Base-by-base conservation (phyloP, 2,329 filamentous ascomycete species). In the Elsinoe necatrix region DNA sequence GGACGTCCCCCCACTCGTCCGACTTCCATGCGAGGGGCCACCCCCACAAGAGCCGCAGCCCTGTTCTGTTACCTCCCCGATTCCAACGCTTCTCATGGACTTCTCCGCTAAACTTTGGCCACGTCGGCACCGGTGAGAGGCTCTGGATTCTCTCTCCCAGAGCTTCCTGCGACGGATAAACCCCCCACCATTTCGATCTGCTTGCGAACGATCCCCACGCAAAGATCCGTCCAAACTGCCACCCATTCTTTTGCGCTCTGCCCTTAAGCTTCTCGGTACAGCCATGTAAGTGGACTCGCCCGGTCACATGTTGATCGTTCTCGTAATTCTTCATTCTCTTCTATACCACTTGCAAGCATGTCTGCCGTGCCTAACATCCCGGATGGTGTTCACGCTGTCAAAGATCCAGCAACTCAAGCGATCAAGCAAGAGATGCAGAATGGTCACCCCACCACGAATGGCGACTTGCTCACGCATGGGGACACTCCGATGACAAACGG, bases 301-400 rank as follows among this genome's bases (percentile, higher is more conserved):
- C 42, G 20, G 27, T 41, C 9, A 21, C 25, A 23, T 29, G 45
- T 31, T 11, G 16, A 16, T 7, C 14, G 27, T 31, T 50, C 20
- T 29, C 18, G 45, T 21, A 41, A 2, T n/a, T 25, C 37, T 34
- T 42, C 35, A 23, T 42, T 12, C 23, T 42, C 29, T 25, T 34
- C 21, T 42, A 34, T 29, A 20, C 20, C 16, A 14, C 3, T 42
- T 37, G 21, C 18, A 21, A 25, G n/a, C 27, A 77, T 68, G 67
- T 66, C 66, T 52, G 67, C 66, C n/a, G 59, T 68, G 14, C 66
- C 66, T 7, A 66, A 66, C 29, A 50, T 68, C 11, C 64, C 66
- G 11, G 63, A 66, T 48, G 20, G 50, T 14, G 45, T 67, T 4
- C 21, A 60, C 9, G 55, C 60, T 14, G 39, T 45, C 7, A 37